Evolutionary conservation across 495 filamentous ascomycete species (phyloP).

Genomic region (Tuber aestivum): DNA sequence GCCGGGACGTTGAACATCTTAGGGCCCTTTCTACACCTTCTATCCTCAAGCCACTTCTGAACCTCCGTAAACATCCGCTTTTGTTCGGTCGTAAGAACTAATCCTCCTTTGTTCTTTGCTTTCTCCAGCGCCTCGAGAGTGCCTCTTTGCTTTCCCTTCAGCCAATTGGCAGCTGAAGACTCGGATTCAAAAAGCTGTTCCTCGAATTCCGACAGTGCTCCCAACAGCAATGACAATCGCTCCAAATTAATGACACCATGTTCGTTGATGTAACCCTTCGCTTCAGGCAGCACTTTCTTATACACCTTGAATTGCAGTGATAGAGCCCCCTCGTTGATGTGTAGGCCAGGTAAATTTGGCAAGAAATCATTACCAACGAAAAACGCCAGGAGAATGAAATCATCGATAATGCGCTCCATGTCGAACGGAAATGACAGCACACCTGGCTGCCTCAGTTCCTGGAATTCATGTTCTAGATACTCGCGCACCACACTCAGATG

Average conservation of each 20-base stretch:
- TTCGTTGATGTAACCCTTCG: constrained; percentile 95
- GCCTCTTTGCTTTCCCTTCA: constrained; percentile 71
- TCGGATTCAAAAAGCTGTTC: constrained; percentile 87
- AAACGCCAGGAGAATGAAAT: constrained; percentile 99
- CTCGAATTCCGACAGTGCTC: constrained; percentile 78
- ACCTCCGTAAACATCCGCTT: constrained; percentile 74
- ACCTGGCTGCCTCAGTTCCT: constrained; percentile 76
- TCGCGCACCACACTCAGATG: constrained; percentile 96
- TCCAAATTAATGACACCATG: constrained; percentile 81
- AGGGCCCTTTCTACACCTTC: constrained; percentile 39
- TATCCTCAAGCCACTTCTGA: constrained; percentile 54
- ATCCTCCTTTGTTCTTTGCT: constrained; percentile 53
- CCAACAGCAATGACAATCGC: constrained; percentile 68
- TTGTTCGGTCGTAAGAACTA: constrained; percentile 74
- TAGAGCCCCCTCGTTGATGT: constrained; percentile 97
- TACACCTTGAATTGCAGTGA: constrained; percentile 97
- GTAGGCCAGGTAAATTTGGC: constrained; percentile 88
- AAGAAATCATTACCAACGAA: constrained; percentile 99
- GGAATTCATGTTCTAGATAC: constrained; percentile 94
- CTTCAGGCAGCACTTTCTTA: constrained; percentile 78
- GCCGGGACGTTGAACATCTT: constrained; percentile 63
- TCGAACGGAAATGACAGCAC: constrained; percentile 74
- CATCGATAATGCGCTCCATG: constrained; percentile 94
- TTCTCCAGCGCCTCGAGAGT: constrained; percentile 59
- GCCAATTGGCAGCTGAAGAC: constrained; percentile 80